Base-by-base conservation (phyloP, 345 rosid species). In the Gossypium herbaceum region DNA sequence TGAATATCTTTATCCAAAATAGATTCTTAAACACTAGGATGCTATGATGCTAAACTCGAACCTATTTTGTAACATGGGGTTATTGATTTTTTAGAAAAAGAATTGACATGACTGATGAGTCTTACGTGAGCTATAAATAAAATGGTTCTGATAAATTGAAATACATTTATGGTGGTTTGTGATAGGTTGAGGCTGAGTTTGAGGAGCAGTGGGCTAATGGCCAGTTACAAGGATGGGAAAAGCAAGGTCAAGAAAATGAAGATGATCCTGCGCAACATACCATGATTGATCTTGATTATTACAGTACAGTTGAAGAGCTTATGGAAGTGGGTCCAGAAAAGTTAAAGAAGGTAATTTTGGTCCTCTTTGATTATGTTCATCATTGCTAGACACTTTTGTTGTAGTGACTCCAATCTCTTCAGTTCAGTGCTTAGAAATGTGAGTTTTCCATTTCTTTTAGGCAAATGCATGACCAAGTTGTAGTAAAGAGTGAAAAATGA, bases 241-340 rank as follows among this genome's bases (percentile, higher is more conserved):
- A 80, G 74, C 83, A 63, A 39, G 80, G 56, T 73, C 83, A 79
- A 78, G 97, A 87, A 84, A 93, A 85, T 77, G 98, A 88, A 51
- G 81, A 78, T 73, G 72, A 74, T 76, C 75, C 81, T 41, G 63
- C 82, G 54, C 86, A 86, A 71, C 87, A 78, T 70, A 76, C 79
- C 16, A 74, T 83, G 75, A 85, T 93, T 74, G 94, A 96, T 83
- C 97, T 96, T 80, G 97, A 92, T 81, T 93, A 87, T 86, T 93
- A 96, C 85, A 87, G 91, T 75, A 83, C 97, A 29, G 89, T 88
- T 48, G 99, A 92, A 82, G 99, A 93, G 83, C 83, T 96, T 74
- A 68, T 90, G 81, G 95, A 90, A 76, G 90, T 96, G 47, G 99
- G 98, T 77, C 88, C 98, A 76, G 97, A 90, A 83, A 91, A 86